Evolutionary conservation across 345 rosid species (phyloP).

Genomic region (Eucalyptus marginata): DNA sequence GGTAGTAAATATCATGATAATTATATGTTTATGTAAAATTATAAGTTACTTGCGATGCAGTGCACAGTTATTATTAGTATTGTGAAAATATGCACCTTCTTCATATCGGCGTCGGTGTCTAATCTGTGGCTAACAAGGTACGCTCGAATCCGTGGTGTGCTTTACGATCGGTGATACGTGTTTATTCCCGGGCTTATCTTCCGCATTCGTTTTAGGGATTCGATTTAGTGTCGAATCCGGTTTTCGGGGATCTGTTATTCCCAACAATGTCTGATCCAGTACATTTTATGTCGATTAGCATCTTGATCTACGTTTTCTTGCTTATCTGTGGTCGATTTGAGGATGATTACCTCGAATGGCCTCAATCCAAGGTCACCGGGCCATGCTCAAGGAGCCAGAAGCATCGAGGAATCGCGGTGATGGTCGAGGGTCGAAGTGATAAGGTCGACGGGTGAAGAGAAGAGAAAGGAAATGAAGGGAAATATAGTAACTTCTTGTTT

Average conservation of each 20-base stretch:
- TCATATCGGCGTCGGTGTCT: too few species aligned
- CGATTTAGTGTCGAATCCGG: too few species aligned
- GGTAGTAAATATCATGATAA: not conserved
- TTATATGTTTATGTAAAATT: not conserved
- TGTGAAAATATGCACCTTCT: not conserved
- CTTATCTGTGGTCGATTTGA: not conserved
- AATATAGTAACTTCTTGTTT: not conserved
- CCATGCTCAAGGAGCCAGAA: not conserved
- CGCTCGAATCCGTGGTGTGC: too few species aligned
- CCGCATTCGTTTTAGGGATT: too few species aligned
- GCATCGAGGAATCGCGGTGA: not conserved
- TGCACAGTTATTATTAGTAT: not conserved
- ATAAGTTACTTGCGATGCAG: not conserved
- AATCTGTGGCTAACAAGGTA: too few species aligned
- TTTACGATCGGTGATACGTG: too few species aligned
- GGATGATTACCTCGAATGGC: not conserved
- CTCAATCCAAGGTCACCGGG: not conserved
- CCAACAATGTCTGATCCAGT: too few species aligned
- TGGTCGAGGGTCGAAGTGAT: not conserved
- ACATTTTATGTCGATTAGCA: not conserved
- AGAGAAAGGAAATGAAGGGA: too few species aligned
- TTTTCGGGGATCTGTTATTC: too few species aligned
- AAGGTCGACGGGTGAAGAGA: not conserved
- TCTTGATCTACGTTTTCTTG: not conserved
- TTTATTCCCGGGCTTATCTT: too few species aligned